Evolutionary conservation across 2,329 filamentous ascomycete genomes (phyloP), one percentile per base, ranked within the genome.

Genomic region (Phaeomoniella chlamydospora): DNA sequence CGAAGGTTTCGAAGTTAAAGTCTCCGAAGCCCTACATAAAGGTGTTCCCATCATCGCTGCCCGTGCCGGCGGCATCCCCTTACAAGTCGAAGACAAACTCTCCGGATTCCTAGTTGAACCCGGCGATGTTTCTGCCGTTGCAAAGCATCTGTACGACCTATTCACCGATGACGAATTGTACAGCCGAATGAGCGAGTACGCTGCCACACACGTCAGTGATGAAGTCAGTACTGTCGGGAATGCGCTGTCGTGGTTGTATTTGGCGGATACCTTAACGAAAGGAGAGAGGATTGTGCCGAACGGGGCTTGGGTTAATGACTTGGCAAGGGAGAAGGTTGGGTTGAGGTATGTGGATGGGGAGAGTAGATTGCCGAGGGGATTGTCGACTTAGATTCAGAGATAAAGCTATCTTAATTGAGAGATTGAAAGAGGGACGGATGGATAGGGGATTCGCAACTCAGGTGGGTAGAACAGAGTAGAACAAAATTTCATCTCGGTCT

Each of bases 1-100:
- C 22, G 83, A 90, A 52, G 82, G 83, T 0, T 90, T 90, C 47
- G 83, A 90, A 56, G 78, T 90, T 47, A 90, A 90, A 57, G 81
- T 90, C 4, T 85, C 79, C 0, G 84, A 90, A 56, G 82, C 80
- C 1, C 65, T 88, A 15, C 82, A 87, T 50, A 83, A 85, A 31
- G 82, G 82, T 11, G 73, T 79, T 2, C 83, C 83, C 1, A 70
- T 86, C 47, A 84, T 90, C 42, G 80, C 78, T 3, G 83, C 79
- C 1, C 65, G 67, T 14, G 76, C 77, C 1, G 83, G 83, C n/a
- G 83, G 83, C 9, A 87, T 90, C 36, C 81, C 82, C 1, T 64
- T 88, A 3, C 83, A 90, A 52, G 70, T 90, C 38, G 68, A 80
- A 53, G 62, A 87, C 46, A 65, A 66, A 22, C 71, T 80, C 51